Base-by-base conservation (phyloP, 2,329 filamentous ascomycete genomes). In the Penicillium sp. region DNA sequence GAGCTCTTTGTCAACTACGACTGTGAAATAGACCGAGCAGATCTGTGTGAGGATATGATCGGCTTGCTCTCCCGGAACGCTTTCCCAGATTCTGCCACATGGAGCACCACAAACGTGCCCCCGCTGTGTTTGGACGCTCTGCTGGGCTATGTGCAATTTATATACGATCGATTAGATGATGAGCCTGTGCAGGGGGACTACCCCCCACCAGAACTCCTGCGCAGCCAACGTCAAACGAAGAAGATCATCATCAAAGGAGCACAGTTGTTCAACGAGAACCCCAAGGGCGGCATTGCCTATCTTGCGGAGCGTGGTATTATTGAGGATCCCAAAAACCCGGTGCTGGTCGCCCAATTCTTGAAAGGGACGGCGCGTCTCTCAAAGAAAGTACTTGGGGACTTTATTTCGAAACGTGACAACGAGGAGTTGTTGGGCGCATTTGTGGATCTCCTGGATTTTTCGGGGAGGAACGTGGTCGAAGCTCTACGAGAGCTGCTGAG, bases 1-100 rank as follows among this genome's bases (percentile, higher is more conserved):
- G 95, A 98, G 69, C 78, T 98, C 6, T 98, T 96, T 66, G 84
- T 97, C 71, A 98, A 98, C 70, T 98, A 97, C 66, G 93, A 98
- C 69, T 98, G 92, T 64, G 91, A 97, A 64, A 84, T 89, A 45
- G 89, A 98, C 65, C 82, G 91, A 43, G 86, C 85, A 44, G 93
- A 98, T 72, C 75, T 98, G 4, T 98, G 93, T 64, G 88, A 95
- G 73, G 95, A 98, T 65, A 87, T 97, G 81, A 83, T 98, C 52
- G 92, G 93, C 0, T 79, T 98, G 29, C 76, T 98, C 13, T 92
- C 93, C 18, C 82, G 93, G 50, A 98, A 96, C 67, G 93, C 93
- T 2, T 87, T 98, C 57, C 95, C 93, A 0, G 93, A 98, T 68
- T 95, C 93, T 7, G 93, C 92, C 5, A 96, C 91, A 5, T 98